Evolutionary conservation across 441 rosid genomes (phyloP).

Genomic region (Populus trichocarpa): DNA sequence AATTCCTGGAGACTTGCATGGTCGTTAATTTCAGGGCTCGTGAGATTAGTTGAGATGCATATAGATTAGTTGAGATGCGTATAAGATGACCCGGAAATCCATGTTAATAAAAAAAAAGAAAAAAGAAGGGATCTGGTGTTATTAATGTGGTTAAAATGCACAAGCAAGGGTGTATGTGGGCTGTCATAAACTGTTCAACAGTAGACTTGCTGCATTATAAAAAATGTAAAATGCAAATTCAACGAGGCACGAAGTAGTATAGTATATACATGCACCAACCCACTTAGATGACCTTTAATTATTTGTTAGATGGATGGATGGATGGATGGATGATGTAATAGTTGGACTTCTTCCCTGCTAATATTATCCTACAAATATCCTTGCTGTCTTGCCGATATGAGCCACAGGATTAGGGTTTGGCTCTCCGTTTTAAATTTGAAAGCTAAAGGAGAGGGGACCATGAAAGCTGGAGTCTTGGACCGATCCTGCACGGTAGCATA

Average conservation of each 20-base stretch:
- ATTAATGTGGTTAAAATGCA: background rate
- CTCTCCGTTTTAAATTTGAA: background rate
- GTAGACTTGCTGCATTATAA: background rate
- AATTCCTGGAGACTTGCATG: no score
- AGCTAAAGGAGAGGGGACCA: slow-evolving; percentile 11
- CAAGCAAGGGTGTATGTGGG: background rate
- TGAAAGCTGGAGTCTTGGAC: background rate
- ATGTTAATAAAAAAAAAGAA: background rate
- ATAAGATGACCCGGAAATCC: accelerated
- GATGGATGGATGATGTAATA: background rate
- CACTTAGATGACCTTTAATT: background rate
- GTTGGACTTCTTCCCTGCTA: background rate
- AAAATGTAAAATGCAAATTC: background rate
- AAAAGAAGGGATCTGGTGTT: background rate
- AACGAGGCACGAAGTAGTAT: background rate
- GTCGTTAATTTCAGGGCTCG: accelerated
- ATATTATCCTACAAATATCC: slow-evolving; percentile 6
- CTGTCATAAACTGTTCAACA: background rate
- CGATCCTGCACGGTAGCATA: background rate
- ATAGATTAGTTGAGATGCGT: no score
- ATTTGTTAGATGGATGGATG: background rate
- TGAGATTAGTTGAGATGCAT: no score
- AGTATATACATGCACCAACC: background rate
- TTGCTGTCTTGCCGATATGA: slow-evolving; percentile 2
- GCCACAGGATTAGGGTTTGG: slow-evolving; percentile 4